A percentile compares a stretch with the other conserved stretches of the same genome.
Evolutionary conservation across 73 alveolate genomes (phyloP).

Genomic region (Paramecium caudatum): DNA sequence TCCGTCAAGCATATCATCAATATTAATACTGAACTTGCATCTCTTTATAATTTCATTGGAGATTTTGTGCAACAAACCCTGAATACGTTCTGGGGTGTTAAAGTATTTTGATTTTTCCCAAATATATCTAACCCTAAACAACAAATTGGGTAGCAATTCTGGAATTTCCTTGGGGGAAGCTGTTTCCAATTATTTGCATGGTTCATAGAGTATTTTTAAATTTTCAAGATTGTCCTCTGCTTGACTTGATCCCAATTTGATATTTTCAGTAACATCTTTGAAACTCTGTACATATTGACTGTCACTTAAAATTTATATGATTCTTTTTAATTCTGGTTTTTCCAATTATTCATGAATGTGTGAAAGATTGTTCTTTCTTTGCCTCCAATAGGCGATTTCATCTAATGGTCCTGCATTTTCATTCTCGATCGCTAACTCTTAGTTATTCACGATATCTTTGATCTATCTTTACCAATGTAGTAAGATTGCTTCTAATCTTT

Average conservation of each 20-base stretch:
- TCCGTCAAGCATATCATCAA: conserved; percentile 92
- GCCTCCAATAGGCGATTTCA: conserved; percentile 91
- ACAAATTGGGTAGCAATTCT: conserved; percentile 88
- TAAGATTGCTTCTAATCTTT: conserved; percentile 97
- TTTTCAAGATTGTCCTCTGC: conserved; percentile 90
- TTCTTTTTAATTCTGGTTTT: conserved; percentile 91
- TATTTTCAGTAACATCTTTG: conserved; percentile 86
- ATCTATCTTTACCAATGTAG: conserved; percentile 99
- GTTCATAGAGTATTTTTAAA: conserved; percentile 88
- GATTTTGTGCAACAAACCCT: conserved; percentile 92
- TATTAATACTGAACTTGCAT: conserved; percentile 92
- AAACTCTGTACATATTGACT: conserved; percentile 88
- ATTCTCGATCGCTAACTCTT: conserved; percentile 90
- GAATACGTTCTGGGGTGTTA: conserved; percentile 93
- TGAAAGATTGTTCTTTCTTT: conserved; percentile 87
- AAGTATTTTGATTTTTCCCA: conserved; percentile 94
- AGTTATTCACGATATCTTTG: conserved; percentile 96
- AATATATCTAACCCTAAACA: conserved; percentile 83
- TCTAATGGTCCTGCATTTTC: conserved; percentile 94
- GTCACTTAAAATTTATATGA: conserved; percentile 85
- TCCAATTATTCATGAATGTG: conserved; percentile 85
- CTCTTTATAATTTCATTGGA: conserved; percentile 92
- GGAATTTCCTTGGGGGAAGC: conserved; percentile 93
- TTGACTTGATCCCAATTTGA: conserved; percentile 88
- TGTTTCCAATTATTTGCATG: conserved; percentile 88